Evolutionary conservation across 805 yeast species (phyloP).

Genomic region (Yarrowia divulgata): DNA sequence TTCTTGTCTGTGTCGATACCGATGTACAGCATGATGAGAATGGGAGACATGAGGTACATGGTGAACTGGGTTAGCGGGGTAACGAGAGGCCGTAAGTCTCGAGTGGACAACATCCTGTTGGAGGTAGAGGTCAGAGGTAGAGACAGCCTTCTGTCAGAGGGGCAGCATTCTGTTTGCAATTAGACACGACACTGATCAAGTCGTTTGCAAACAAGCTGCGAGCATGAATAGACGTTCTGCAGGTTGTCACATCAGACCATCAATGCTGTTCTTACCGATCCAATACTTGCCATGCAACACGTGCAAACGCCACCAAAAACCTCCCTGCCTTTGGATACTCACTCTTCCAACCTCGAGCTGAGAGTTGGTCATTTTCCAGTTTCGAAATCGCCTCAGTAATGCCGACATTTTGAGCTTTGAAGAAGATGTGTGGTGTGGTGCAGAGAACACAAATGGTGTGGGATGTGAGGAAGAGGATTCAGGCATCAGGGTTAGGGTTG

Average conservation of each 20-base stretch:
- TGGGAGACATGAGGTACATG: slow-evolving; percentile 84
- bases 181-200: too few species aligned
- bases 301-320: background rate
- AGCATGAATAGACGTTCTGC: too few species aligned
- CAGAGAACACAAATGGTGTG: slow-evolving; percentile 1
- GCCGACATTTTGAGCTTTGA: slow-evolving; percentile 2
- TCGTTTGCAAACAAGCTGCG: too few species aligned
- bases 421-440: slow-evolving; percentile 22
- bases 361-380: slow-evolving; percentile 31
- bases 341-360: slow-evolving; percentile 40
- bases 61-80: slow-evolving; percentile 52
- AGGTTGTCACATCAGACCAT: background rate
- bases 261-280: background rate
- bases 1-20: slow-evolving; percentile 90
- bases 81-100: background rate
- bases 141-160: too few species aligned
- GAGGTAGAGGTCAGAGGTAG: too few species aligned
- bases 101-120: too few species aligned
- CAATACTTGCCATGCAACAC: too few species aligned
- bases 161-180: too few species aligned
- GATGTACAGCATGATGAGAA: slow-evolving; percentile 89
- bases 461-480: background rate
- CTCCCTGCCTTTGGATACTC: background rate
- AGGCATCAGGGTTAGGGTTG: slow-evolving; percentile 34
- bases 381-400: slow-evolving; percentile 27